phyloP scores from a whole-genome alignment of 768 basidiomycete genomes.

The Suillus decipiens region DNA sequence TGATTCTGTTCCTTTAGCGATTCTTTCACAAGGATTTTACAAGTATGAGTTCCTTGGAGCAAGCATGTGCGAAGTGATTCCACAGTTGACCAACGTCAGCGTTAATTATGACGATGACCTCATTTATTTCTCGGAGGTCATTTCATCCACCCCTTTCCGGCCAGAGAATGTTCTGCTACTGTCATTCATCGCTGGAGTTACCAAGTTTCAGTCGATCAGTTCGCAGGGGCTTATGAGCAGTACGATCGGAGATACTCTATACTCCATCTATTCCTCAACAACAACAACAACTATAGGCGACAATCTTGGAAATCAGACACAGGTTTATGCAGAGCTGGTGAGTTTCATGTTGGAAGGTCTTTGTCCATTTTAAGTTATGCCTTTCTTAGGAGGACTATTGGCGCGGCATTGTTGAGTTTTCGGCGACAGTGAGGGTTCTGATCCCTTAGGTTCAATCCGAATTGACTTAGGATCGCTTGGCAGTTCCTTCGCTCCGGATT shows the following conservation, averaged over 20 bases:
- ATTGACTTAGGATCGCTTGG: too few relatives aligned
- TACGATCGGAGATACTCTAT: slow-evolving; percentile 21
- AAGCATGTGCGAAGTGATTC: slow-evolving; percentile 13
- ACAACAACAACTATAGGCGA: not conserved
- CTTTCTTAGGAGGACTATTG: too few relatives aligned
- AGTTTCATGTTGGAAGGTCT: too few relatives aligned
- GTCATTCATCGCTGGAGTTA: slow-evolving; percentile 14
- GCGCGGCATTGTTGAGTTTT: too few relatives aligned
- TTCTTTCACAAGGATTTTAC: slow-evolving; percentile 5
- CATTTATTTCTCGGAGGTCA: too few relatives aligned
- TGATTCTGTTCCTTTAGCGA: slow-evolving; percentile 1
- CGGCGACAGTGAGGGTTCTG: too few relatives aligned
- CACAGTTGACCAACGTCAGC: slow-evolving; percentile 10
- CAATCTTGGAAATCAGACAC: not conserved
- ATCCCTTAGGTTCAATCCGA: too few relatives aligned
- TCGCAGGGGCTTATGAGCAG: slow-evolving; percentile 12
- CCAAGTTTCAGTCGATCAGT: slow-evolving; percentile 9
- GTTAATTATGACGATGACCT: slow-evolving; percentile 8
- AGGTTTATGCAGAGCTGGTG: not conserved
- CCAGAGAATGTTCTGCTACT: slow-evolving; percentile 11
- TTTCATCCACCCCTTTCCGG: not conserved
- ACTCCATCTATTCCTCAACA: slow-evolving; percentile 12
- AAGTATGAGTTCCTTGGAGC: not conserved
- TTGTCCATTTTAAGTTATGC: too few relatives aligned
- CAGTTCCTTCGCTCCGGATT: too few relatives aligned